Evolutionary conservation across 805 yeast genomes (phyloP), one percentile per base, ranked within the genome.

Genomic region (Starmerella khaoyaiensis): DNA sequence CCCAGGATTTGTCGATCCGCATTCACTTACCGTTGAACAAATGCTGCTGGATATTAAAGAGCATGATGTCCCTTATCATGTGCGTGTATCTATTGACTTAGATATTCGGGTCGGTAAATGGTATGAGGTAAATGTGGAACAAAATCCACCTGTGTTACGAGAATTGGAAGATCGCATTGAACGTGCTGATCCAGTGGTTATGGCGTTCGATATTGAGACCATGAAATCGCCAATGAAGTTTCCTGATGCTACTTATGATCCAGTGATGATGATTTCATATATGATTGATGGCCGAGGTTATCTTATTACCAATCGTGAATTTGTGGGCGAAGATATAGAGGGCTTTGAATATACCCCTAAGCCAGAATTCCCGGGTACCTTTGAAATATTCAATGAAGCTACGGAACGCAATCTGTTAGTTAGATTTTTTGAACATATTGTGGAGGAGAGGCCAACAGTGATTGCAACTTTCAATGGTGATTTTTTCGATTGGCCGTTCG

Each of bases 211-310:
- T 68, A 90, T 90, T 38, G 99, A 90, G 64, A 90, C 99, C 1
- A 83, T 96, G 11, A 90, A 90, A 56, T 83, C 93, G 10, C 97
- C 97, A 2, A 67, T 90, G 42, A 93, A 90, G 56, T 90, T 90
- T 49, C 99, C 99, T 0, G 98, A 83, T 51, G 71, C 95, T 5
- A 66, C 78, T 9, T 68, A 79, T 5, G 99, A 90, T 60, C 93
- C 82, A 58, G 71, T 90, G 28, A 90, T 90, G 96, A 93, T 93
- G 98, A 90, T 90, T 35, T 93, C 98, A 2, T 90, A 90, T 56
- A 93, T 93, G 98, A 86, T 90, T 44, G 98, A 90, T 55, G 98
- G 97, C 9, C 93, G 82, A 50, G 99, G 99, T 26, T 90, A 64
- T 54, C 63, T 90, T 27, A 93, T 90, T 42, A 90, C 97, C 8